Evolutionary conservation across 2,329 filamentous ascomycete genomes (phyloP).

Genomic region (Bipolaris victoriae): DNA sequence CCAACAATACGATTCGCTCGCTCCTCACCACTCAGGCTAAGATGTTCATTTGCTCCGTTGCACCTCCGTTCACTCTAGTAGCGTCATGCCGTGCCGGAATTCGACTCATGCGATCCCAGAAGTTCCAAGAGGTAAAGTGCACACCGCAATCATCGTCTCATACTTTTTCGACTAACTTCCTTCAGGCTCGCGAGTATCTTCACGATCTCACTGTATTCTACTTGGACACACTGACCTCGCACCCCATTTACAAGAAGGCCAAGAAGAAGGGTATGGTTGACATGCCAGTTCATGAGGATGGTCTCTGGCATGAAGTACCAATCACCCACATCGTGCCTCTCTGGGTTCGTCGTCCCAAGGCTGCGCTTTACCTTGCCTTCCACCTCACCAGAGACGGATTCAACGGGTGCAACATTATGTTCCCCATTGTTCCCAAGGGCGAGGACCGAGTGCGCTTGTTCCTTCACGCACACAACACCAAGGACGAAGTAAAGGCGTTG

Average conservation of each 20-base stretch:
- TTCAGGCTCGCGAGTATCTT: background rate
- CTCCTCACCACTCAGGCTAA: slow-evolving; percentile 15
- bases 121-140: slow-evolving; percentile 11
- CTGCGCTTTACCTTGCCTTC: slow-evolving; percentile 10
- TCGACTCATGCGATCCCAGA: slow-evolving; percentile 15
- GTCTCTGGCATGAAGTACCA: background rate
- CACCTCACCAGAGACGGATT: slow-evolving; percentile 39
- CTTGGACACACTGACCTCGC: background rate
- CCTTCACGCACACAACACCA: slow-evolving; percentile 58
- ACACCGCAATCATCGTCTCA: background rate
- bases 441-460: background rate
- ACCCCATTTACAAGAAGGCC: slow-evolving; percentile 14
- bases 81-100: slow-evolving; percentile 47
- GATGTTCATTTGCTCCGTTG: slow-evolving; percentile 40
- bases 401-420: slow-evolving; percentile 1
- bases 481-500: slow-evolving; percentile 42
- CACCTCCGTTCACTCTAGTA: slow-evolving; percentile 46
- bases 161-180: background rate
- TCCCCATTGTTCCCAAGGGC: slow-evolving; percentile 17
- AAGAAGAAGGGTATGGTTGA: slow-evolving; percentile 9
- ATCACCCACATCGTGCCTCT: slow-evolving; percentile 18
- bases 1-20: slow-evolving; percentile 17
- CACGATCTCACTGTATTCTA: background rate
- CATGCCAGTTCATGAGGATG: slow-evolving; percentile 16
- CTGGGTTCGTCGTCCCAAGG: background rate